These are phyloP conservation scores for Chlorokybus atmophyticus DNA, from an alignment of 139 green algal species.

Conservation along the genomic window DNA sequence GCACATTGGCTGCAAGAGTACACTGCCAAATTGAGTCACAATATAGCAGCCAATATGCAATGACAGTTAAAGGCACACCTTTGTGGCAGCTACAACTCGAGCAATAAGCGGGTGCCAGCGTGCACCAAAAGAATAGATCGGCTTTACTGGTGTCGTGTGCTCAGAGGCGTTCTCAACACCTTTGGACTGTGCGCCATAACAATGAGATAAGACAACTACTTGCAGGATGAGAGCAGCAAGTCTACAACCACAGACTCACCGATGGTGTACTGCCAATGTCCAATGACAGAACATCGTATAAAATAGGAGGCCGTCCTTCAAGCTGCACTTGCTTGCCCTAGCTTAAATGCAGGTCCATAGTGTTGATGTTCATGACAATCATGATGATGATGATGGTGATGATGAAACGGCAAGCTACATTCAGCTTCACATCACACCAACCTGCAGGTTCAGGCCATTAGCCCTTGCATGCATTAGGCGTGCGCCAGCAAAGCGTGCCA, in stretches of 20 bases:
- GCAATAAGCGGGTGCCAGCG: constrained; percentile 32
- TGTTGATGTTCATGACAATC: too few species aligned
- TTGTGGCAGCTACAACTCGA: constrained; percentile 1
- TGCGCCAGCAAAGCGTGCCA: constrained; percentile 54
- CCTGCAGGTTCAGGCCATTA: constrained; percentile 28
- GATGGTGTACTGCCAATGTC: constrained; percentile 80
- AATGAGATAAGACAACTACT: too few species aligned
- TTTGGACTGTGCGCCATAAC: too few species aligned
- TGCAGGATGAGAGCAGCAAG: too few species aligned
- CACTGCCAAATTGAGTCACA: constrained; percentile 1
- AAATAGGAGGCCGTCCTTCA: constrained; percentile 44
- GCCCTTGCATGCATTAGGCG: constrained; percentile 60
- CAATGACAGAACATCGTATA: constrained; percentile 82
- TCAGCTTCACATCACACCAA: too few species aligned
- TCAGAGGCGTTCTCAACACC: too few species aligned
- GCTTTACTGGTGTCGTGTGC: constrained; percentile 75
- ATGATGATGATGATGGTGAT: too few species aligned
- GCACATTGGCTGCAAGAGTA: constrained; percentile 5
- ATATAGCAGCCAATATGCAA: background rate
- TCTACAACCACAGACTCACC: too few species aligned
- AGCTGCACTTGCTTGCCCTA: constrained; percentile 19
- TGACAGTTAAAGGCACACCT: too few species aligned
- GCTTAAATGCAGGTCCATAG: too few species aligned
- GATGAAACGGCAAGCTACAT: too few species aligned
- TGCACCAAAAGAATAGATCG: constrained; percentile 56